Evolutionary conservation across 768 basidiomycete species (phyloP), one percentile per base, ranked within the genome.

Genomic region (Stropharia rugosoannulata): DNA sequence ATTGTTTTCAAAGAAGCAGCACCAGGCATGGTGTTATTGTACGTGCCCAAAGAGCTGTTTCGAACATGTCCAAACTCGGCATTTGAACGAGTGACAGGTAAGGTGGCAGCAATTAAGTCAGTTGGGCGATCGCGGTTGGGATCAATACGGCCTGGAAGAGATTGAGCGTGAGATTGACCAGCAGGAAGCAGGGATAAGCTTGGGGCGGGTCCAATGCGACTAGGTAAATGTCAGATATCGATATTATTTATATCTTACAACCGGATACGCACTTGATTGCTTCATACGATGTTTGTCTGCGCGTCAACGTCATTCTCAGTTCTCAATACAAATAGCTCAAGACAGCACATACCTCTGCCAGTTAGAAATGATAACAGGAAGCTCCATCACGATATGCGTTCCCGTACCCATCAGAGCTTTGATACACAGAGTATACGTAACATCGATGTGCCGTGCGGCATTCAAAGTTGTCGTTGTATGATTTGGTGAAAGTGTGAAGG

Each of bases 381-480:
- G 71, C 27, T 91, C 89, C 76, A 92, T 81, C 16, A 79, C 73
- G 12, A 93, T 64, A 35, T 83, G 81, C 46, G 80, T 73, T 5
- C 84, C 84, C 4, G 81, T 81, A 38, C 86, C 90, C 73, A 91
- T 81, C 47, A 90, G 77, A 1, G 92, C 93, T 68, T 85, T 90
- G 51, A 94, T 86, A 35, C 77, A 77, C 41, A 95, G 74, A 46
- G 82, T 79, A 69, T 95, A 96, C 0, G 83, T 87, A 45, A 96
- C 86, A 64, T 95, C 93, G 53, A 96, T 88, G 65, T 93, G 87
- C 56, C 90, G 74, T 11, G 91, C 94, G 9, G 88, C 80, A 54
- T 86, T 91, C 60, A 95, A 75, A 9, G 93, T 89, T 25, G 91
- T 86, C 7, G 90, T 87, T 11, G 88, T 89, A 62, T 93, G 90